phyloP scores from a whole-genome alignment of 352 stramenopile genomes.

The Pythium aristosporum region DNA sequence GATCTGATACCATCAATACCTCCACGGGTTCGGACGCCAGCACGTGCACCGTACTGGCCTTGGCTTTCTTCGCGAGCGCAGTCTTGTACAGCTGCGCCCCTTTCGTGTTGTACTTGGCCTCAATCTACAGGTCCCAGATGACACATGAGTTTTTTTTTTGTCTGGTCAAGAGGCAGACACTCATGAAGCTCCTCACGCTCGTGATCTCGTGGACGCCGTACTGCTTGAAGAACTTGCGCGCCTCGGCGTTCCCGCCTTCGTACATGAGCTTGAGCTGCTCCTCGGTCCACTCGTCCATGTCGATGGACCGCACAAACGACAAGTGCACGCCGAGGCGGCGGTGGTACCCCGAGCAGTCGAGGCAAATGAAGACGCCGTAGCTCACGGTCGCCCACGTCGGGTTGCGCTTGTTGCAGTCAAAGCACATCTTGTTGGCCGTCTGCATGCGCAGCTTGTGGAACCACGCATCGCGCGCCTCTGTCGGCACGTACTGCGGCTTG shows the following conservation, averaged over 20 bases:
- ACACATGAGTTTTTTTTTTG: background rate
- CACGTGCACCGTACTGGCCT: slow-evolving; percentile 64
- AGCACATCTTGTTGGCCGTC: slow-evolving; percentile 90
- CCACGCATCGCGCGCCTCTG: slow-evolving; percentile 74
- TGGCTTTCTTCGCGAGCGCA: slow-evolving; percentile 82
- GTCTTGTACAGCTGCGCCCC: slow-evolving; percentile 88
- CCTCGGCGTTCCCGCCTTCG: slow-evolving; percentile 91
- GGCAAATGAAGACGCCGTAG: slow-evolving; percentile 96
- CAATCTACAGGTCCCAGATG: slow-evolving; percentile 52
- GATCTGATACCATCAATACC: slow-evolving; percentile 17
- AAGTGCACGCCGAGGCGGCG: slow-evolving; percentile 92
- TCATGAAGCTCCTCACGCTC: slow-evolving; percentile 48
- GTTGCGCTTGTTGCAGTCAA: slow-evolving; percentile 96
- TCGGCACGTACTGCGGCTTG: slow-evolving; percentile 75
- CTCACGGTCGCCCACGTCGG: slow-evolving; percentile 94
- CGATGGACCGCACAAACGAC: slow-evolving; percentile 93
- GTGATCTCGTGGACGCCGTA: slow-evolving; percentile 86
- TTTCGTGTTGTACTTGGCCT: slow-evolving; percentile 92
- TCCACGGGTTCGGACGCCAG: slow-evolving; percentile 34
- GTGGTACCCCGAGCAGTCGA: slow-evolving; percentile 95
- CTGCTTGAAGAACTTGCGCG: slow-evolving; percentile 94
- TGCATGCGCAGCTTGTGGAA: slow-evolving; percentile 83
- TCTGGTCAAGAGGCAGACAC: background rate
- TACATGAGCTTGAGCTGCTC: slow-evolving; percentile 93
- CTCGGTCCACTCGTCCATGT: slow-evolving; percentile 96